Conservation (phyloP, 139 green algal genomes). For the Haematococcus lacustris region DNA sequence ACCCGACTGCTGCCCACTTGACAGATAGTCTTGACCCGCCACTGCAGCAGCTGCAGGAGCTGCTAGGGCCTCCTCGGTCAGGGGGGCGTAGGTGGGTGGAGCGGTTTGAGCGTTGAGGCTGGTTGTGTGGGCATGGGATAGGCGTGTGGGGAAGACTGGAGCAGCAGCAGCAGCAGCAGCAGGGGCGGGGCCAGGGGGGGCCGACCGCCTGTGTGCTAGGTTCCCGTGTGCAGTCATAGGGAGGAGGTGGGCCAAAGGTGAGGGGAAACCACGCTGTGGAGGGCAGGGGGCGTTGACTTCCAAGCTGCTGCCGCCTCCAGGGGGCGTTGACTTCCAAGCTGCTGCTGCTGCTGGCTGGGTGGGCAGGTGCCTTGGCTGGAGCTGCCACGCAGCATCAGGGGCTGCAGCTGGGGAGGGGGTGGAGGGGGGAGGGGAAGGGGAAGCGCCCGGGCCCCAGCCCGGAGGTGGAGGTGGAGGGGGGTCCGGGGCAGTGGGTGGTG, state of each 20-base stretch:
- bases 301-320: neutral
- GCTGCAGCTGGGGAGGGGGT: neutral
- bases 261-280: no score
- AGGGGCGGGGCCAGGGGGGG: no score
- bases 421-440: neutral
- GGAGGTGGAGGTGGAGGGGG: neutral
- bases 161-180: no score
- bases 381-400: no score
- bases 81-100: neutral
- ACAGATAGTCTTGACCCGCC: neutral
- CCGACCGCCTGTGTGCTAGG: no score
- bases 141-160: no score
- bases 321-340: neutral
- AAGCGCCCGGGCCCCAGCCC: neutral
- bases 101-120: no score
- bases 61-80: neutral
- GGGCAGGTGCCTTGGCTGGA: neutral
- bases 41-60: neutral
- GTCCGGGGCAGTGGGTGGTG: no score
- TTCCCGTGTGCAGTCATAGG: no score
- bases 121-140: neutral
- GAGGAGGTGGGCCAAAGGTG: no score
- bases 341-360: neutral
- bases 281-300: neutral
- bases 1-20: neutral